Evolutionary conservation across 2,329 filamentous ascomycete species (phyloP).

Genomic region (Paraphaeosphaeria sporulosa): DNA sequence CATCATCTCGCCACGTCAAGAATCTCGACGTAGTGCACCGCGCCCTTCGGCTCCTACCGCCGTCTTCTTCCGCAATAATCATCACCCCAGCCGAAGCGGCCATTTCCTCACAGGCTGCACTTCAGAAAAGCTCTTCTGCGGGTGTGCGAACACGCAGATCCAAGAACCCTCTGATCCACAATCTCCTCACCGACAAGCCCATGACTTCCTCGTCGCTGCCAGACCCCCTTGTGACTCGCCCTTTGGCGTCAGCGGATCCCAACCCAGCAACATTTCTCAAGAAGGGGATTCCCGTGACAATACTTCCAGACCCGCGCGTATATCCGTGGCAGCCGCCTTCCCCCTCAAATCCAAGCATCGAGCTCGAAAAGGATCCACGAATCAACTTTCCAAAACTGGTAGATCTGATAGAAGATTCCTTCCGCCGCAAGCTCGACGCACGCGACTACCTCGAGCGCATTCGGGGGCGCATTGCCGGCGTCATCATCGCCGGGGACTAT

Average conservation of each 20-base stretch:
- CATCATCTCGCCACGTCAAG: slow-evolving; percentile 60
- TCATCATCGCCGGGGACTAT: slow-evolving; percentile 96
- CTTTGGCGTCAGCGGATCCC: slow-evolving; percentile 43
- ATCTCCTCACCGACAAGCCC: slow-evolving; percentile 93
- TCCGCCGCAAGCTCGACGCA: slow-evolving; percentile 83
- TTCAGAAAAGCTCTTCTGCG: slow-evolving; percentile 35
- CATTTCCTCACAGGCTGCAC: slow-evolving; percentile 55
- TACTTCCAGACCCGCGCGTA: slow-evolving; percentile 75
- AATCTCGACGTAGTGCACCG: slow-evolving; percentile 78
- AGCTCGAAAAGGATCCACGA: slow-evolving; percentile 74
- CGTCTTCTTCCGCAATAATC: slow-evolving; percentile 85
- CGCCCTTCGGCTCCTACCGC: slow-evolving; percentile 77
- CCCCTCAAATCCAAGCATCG: slow-evolving; percentile 67
- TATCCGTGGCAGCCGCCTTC: slow-evolving; percentile 73
- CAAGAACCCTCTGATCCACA: slow-evolving; percentile 91
- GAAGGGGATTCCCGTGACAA: slow-evolving; percentile 85
- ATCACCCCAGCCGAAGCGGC: slow-evolving; percentile 87
- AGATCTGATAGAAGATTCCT: slow-evolving; percentile 91
- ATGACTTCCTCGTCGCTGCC: slow-evolving; percentile 91
- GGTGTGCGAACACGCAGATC: slow-evolving; percentile 66
- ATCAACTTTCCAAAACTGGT: slow-evolving; percentile 86
- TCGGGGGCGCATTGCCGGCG: slow-evolving; percentile 79
- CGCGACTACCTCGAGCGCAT: slow-evolving; percentile 84
- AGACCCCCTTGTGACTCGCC: slow-evolving; percentile 46
- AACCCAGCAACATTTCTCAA: slow-evolving; percentile 83